Evolutionary conservation across 805 yeast species (phyloP), one percentile per base, ranked within the genome.

Genomic region (Candida dendrica): DNA sequence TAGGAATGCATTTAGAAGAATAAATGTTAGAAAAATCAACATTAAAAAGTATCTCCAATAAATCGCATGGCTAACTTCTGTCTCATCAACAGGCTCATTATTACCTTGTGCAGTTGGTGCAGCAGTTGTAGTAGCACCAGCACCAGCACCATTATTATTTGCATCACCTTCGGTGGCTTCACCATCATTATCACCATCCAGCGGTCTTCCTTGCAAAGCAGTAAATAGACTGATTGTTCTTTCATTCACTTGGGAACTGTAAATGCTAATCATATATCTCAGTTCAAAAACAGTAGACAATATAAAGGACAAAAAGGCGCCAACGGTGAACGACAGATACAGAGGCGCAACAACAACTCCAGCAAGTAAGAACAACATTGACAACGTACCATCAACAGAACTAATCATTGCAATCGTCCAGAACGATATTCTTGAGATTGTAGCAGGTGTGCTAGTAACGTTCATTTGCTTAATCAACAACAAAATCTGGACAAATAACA

Each of bases 251-350:
- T 89, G 96, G 0, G 87, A 73, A 11, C 80, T 68, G 47, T 75
- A 75, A 1, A 89, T 79, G 37, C 77, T 68, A 31, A 81, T 73
- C 71, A 84, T 67, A 59, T 81, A 86, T 43, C 90, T 73, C 65
- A 82, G 73, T 53, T 84, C 95, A 63, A 86, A 85, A 14, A 85
- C 69, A 11, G 82, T 75, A 22, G 88, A 81, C 47, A 86, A 66
- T 3, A 84, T 73, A 48, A 85, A 80, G 1, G 85, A 72, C 7
- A 84, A 58, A 43, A 87, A 79, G 2, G 90, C 80, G 46, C 84
- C 74, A 17, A 87, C 77, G 11, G 83, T 78, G 40, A 84, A 66
- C 4, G 88, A 79, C 39, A 88, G 62, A 51, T 81, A 86, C 17
- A 85, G 55, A 33, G 74, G 74, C 10, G 73, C 73, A 30, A 73